A percentile compares a stretch with the other conserved stretches of the same genome.
phyloP scores from a whole-genome alignment of 495 filamentous ascomycete genomes.

The Lasiosphaeris hirsuta region DNA sequence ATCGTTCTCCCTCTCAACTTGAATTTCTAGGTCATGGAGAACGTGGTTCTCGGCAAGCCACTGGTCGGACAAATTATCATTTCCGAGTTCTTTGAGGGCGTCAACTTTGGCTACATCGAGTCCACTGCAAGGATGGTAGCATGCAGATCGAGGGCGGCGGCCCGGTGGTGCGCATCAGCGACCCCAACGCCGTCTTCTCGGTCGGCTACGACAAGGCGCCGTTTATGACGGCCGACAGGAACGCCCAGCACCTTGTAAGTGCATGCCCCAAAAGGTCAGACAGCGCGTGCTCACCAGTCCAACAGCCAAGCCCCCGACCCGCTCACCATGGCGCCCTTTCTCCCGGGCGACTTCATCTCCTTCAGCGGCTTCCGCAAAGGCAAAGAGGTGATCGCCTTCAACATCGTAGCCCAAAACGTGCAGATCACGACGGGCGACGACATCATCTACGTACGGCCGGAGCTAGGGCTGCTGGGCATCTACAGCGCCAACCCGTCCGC shows the following conservation, averaged over 20 bases:
- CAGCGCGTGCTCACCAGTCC: no score
- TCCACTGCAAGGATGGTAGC: slow-evolving; percentile 16
- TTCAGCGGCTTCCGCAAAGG: slow-evolving; percentile 24
- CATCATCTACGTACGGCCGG: slow-evolving; percentile 27
- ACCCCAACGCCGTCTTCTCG: slow-evolving; percentile 32
- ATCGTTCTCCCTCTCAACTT: not conserved
- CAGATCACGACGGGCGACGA: slow-evolving; percentile 22
- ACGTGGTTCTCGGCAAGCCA: slow-evolving; percentile 24
- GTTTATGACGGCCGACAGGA: slow-evolving; percentile 33
- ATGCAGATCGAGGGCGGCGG: slow-evolving; percentile 30
- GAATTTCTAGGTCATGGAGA: slow-evolving; percentile 25
- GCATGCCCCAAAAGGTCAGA: no score
- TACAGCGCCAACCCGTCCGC: slow-evolving; percentile 19
- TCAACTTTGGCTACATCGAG: slow-evolving; percentile 29
- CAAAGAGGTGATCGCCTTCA: slow-evolving; percentile 25
- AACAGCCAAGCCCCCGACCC: slow-evolving; percentile 21
- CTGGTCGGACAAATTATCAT: slow-evolving; percentile 33
- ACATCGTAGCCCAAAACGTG: slow-evolving; percentile 28
- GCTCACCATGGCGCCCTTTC: slow-evolving; percentile 33
- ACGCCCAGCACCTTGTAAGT: slow-evolving; percentile 7
- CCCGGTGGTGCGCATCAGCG: slow-evolving; percentile 33
- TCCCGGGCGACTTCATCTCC: slow-evolving; percentile 33
- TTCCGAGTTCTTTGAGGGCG: slow-evolving; percentile 26
- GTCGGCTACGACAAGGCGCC: slow-evolving; percentile 19
- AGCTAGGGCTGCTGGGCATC: slow-evolving; percentile 32